These are phyloP conservation scores for Lasiodiplodia citricola DNA, from an alignment of 2,329 filamentous ascomycete genomes.

Conservation along the genomic window DNA sequence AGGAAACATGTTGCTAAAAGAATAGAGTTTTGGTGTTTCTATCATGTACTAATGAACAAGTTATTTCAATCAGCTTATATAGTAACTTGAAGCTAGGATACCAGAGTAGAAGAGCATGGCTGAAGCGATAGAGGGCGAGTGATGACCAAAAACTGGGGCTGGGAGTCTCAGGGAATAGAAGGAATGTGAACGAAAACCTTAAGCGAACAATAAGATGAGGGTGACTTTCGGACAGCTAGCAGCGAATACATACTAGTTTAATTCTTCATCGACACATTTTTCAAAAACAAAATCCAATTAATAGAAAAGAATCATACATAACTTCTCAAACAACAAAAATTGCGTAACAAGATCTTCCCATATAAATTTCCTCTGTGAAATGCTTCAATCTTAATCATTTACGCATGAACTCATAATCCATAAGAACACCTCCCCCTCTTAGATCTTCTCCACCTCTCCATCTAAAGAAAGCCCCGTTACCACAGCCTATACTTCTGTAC, in stretches of 20 bases:
- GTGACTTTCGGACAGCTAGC: too few species aligned
- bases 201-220: neutral
- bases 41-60: too few species aligned
- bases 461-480: conserved; percentile 47
- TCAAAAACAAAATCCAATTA: neutral
- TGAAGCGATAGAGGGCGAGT: too few species aligned
- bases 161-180: too few species aligned
- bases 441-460: neutral
- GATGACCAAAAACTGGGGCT: too few species aligned
- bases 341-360: too few species aligned
- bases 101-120: too few species aligned
- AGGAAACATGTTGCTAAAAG: too few species aligned
- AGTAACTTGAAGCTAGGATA: too few species aligned
- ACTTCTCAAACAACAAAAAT: neutral
- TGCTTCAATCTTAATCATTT: neutral
- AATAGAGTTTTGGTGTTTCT: too few species aligned
- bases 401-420: neutral
- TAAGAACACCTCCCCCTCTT: neutral
- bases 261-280: neutral
- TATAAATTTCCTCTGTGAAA: neutral
- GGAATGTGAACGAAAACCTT: neutral
- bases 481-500: conserved; percentile 35
- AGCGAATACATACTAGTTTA: too few species aligned
- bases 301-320: neutral
- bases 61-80: too few species aligned